phyloP scores from a whole-genome alignment of 768 basidiomycete genomes.

The Hemileccinum rubropunctum region DNA sequence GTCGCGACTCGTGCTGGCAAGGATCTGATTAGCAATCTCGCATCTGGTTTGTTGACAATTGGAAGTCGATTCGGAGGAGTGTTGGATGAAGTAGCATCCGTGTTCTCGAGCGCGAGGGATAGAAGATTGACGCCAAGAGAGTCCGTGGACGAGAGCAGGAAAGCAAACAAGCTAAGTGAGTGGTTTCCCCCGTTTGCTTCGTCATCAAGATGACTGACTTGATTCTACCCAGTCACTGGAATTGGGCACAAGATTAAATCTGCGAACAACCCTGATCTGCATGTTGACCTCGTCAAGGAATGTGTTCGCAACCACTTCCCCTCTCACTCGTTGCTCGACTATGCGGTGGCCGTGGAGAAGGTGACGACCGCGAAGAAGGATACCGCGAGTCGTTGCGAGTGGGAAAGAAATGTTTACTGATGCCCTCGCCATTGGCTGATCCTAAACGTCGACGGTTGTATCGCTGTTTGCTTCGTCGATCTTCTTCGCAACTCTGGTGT shows the following conservation, averaged over 20 bases:
- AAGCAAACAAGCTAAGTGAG: slow-evolving; percentile 90
- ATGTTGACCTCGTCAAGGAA: slow-evolving; percentile 93
- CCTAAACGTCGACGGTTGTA: slow-evolving; percentile 95
- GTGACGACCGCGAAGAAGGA: slow-evolving; percentile 98
- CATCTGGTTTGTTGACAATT: slow-evolving; percentile 95
- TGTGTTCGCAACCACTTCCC: slow-evolving; percentile 97
- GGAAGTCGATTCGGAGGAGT: slow-evolving; percentile 99
- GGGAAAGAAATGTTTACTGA: slow-evolving; percentile 1
- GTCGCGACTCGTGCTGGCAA: slow-evolving; percentile 99
- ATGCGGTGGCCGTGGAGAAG: slow-evolving; percentile 95
- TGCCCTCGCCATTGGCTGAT: slow-evolving; percentile 54
- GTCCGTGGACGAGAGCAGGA: slow-evolving; percentile 92
- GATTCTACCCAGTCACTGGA: slow-evolving; percentile 70
- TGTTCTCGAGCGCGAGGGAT: slow-evolving; percentile 92
- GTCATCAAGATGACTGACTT: slow-evolving; percentile 5
- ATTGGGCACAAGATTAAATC: slow-evolving; percentile 99
- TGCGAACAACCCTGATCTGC: slow-evolving; percentile 92
- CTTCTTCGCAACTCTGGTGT: slow-evolving; percentile 89
- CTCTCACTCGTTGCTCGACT: slow-evolving; percentile 87
- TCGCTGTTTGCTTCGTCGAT: slow-evolving; percentile 96
- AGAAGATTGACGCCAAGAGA: slow-evolving; percentile 95
- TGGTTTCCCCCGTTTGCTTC: slow-evolving; percentile 14
- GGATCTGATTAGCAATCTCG: slow-evolving; percentile 94
- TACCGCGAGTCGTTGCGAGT: slow-evolving; percentile 47
- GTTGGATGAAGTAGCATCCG: slow-evolving; percentile 92